These are phyloP conservation scores for Trichosporon sp. DNA, from an alignment of 1,284 basidiomycete genomes.

Conservation along the genomic window DNA sequence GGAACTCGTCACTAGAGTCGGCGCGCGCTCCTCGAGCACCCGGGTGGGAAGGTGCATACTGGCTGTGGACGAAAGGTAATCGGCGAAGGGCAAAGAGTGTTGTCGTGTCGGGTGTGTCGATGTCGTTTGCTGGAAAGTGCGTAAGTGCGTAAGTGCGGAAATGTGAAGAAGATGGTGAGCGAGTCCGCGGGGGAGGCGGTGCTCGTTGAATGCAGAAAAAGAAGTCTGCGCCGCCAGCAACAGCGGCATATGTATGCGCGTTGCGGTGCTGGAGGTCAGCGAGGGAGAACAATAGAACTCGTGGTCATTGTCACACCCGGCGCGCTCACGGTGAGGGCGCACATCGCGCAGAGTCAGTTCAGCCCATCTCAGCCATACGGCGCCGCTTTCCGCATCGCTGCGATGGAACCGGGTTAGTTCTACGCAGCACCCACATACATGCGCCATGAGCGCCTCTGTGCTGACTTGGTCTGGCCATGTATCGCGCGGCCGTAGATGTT, in stretches of 20 bases:
- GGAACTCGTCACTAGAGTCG: too few relatives aligned
- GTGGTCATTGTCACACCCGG: too few relatives aligned
- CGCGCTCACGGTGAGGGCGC: background rate
- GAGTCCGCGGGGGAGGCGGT: slow-evolving; percentile 12
- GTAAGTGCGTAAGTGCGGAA: background rate
- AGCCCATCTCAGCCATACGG: background rate
- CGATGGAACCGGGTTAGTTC: background rate
- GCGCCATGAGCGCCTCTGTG: background rate
- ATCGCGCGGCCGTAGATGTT: background rate
- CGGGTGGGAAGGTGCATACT: background rate
- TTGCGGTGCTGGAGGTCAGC: background rate
- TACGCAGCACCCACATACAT: background rate
- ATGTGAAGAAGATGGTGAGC: background rate
- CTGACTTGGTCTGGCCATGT: background rate
- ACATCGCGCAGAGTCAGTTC: background rate
- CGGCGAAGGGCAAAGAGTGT: background rate
- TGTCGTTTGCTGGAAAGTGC: background rate
- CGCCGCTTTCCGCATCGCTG: background rate
- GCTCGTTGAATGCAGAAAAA: background rate
- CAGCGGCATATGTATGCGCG: slow-evolving; percentile 1
- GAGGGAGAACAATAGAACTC: slow-evolving; percentile 7
- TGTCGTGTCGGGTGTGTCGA: background rate
- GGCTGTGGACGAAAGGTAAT: background rate
- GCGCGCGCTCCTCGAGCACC: background rate
- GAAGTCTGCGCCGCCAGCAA: background rate